Conservation (phyloP, 2,329 filamentous ascomycete species). For the Xylariales sp. region DNA sequence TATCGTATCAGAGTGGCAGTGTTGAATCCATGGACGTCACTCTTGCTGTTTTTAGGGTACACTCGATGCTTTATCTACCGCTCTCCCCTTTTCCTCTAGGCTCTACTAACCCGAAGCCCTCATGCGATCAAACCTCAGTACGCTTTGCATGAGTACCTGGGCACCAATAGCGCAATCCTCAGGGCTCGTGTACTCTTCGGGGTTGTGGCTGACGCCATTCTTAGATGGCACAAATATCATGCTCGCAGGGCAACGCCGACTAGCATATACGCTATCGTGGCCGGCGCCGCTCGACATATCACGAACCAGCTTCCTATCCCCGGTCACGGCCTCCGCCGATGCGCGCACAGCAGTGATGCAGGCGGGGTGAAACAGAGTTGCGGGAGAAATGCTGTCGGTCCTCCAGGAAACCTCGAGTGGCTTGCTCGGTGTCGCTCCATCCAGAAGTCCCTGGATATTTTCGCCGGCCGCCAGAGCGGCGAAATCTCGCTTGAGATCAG, state of each 20-base stretch:
- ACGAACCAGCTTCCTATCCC: conserved; percentile 56
- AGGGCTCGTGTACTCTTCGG: conserved; percentile 69
- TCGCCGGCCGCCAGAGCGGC: conserved; percentile 67
- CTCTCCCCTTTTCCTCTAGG: neutral
- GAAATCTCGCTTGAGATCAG: conserved; percentile 68
- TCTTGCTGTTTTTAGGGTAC: neutral
- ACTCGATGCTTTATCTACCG: neutral
- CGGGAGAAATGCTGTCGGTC: conserved; percentile 71
- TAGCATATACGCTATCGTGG: conserved; percentile 68
- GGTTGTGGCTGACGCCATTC: conserved; percentile 73
- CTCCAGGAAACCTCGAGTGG: conserved; percentile 57
- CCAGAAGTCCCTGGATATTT: conserved; percentile 60
- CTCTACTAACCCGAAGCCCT: conserved; percentile 30
- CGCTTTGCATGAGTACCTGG: conserved; percentile 58
- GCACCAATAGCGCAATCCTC: conserved; percentile 69
- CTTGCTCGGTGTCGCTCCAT: conserved; percentile 40
- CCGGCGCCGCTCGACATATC: conserved; percentile 58
- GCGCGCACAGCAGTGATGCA: conserved; percentile 74
- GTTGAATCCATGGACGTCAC: neutral
- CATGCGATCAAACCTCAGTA: conserved; percentile 54
- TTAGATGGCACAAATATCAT: conserved; percentile 76
- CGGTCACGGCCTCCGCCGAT: conserved; percentile 68
- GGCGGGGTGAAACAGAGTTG: conserved; percentile 72
- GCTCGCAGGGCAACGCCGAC: conserved; percentile 67
- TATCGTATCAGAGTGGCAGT: neutral